Evolutionary conservation across 495 filamentous ascomycete genomes (phyloP).

Genomic region (Talaromyces adpressus): DNA sequence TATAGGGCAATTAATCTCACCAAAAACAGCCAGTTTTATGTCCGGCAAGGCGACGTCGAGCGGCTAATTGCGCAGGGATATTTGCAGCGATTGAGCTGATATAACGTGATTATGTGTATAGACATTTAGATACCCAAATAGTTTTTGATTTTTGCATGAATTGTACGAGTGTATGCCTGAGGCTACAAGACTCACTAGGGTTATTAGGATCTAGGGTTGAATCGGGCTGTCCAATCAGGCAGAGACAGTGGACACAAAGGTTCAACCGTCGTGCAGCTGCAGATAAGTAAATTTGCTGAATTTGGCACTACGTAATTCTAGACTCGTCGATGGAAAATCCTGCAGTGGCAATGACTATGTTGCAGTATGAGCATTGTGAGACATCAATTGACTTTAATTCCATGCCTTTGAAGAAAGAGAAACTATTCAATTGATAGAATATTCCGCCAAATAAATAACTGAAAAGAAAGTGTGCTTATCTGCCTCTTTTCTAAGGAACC

Average conservation of each 20-base stretch:
- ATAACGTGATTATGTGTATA: background rate
- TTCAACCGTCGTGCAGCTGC: conserved; percentile 3
- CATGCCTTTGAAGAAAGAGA: background rate
- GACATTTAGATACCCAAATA: conserved; percentile 2
- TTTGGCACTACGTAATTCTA: background rate
- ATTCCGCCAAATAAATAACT: background rate
- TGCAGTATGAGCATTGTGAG: background rate
- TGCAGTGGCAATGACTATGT: background rate
- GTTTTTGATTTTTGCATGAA: background rate
- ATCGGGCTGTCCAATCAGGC: background rate
- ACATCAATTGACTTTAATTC: background rate
- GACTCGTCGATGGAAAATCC: background rate
- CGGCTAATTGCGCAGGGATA: conserved; percentile 95
- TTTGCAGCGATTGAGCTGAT: conserved; percentile 81
- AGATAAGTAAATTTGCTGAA: background rate
- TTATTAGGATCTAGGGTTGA: background rate
- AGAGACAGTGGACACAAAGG: background rate
- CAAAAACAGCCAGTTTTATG: conserved; percentile 97
- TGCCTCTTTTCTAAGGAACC: conserved; percentile 5
- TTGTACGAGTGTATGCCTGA: background rate
- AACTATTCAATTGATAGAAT: background rate
- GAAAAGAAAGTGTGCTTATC: background rate
- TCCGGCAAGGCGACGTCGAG: conserved; percentile 94
- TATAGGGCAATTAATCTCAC: conserved; percentile 86
- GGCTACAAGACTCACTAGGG: background rate